phyloP scores from a whole-genome alignment of 306 rosid species.

The Lathyrus aphaca region DNA sequence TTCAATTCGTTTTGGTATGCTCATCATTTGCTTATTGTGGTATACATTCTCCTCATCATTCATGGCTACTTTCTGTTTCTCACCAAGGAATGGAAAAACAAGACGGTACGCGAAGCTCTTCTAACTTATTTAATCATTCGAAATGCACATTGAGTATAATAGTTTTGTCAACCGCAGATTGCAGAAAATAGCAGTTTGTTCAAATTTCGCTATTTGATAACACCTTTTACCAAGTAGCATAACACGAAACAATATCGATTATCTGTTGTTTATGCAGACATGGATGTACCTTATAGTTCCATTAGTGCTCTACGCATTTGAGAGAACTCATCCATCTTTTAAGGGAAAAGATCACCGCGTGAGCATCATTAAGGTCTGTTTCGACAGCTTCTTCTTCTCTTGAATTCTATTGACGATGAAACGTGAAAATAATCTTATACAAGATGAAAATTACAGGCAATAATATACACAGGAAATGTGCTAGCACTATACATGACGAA shows the following conservation, averaged over 20 bases:
- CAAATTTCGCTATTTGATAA: neutral
- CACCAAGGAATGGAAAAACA: constrained; percentile 57
- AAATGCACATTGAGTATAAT: neutral
- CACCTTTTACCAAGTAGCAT: neutral
- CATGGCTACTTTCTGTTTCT: constrained; percentile 79
- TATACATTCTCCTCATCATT: constrained; percentile 57
- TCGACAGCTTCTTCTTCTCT: neutral
- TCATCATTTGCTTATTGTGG: constrained; percentile 81
- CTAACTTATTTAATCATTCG: neutral
- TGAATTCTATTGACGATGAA: neutral
- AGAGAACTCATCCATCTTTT: constrained; percentile 54
- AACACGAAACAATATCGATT: neutral
- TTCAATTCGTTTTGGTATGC: constrained; percentile 96
- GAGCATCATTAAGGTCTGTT: constrained; percentile 63
- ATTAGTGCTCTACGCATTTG: constrained; percentile 59
- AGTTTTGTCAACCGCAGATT: neutral
- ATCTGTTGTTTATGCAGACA: constrained; percentile 59
- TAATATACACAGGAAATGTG: constrained; percentile 81
- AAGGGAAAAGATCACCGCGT: constrained; percentile 63
- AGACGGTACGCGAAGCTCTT: constrained; percentile 61
- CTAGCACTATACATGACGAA: constrained; percentile 80
- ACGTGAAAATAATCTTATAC: constrained; percentile 23
- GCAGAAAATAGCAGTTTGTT: neutral
- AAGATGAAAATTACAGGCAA: constrained; percentile 62
- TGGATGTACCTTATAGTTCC: constrained; percentile 90